Percentiles rank a stretch among this genome's conserved stretches.
These are phyloP conservation scores for Peronosclerospora sorghi DNA, from an alignment of 352 stramenopile species.

Conservation along the genomic window DNA sequence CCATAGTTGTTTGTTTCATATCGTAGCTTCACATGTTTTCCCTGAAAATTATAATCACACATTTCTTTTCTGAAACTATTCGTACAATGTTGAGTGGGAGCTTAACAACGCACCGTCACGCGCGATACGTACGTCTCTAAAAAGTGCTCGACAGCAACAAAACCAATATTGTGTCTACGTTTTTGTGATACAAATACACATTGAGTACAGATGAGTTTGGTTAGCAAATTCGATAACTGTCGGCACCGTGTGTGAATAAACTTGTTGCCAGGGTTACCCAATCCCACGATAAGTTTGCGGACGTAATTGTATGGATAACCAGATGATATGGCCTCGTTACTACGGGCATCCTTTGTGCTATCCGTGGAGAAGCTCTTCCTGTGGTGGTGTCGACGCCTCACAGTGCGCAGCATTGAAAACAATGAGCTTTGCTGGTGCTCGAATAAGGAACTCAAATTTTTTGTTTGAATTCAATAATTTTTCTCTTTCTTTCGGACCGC, in stretches of 20 bases:
- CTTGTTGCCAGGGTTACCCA: constrained; percentile 79
- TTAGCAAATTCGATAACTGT: neutral
- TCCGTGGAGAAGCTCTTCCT: constrained; percentile 6
- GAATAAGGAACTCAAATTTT: too few species aligned
- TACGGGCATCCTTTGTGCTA: neutral
- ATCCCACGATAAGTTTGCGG: constrained; percentile 73
- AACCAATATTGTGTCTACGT: constrained; percentile 75
- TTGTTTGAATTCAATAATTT: too few species aligned
- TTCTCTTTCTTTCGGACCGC: too few species aligned
- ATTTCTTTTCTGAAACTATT: too few species aligned
- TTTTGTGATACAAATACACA: neutral
- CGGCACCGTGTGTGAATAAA: constrained; percentile 60
- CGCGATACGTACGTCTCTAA: constrained; percentile 47
- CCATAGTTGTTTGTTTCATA: constrained; percentile 54
- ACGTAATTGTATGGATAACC: constrained; percentile 38
- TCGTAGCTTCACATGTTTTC: constrained; percentile 32
- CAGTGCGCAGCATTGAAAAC: constrained; percentile 6
- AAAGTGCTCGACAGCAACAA: constrained; percentile 51
- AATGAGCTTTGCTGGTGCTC: too few species aligned
- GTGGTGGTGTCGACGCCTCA: constrained; percentile 3
- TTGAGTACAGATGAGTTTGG: too few species aligned
- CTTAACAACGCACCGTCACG: constrained; percentile 37
- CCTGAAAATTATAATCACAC: constrained; percentile 14
- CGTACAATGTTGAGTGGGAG: neutral
- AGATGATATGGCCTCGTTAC: neutral